Conservation (phyloP, 2,329 filamentous ascomycete species). For the Podosphaera fusca region DNA sequence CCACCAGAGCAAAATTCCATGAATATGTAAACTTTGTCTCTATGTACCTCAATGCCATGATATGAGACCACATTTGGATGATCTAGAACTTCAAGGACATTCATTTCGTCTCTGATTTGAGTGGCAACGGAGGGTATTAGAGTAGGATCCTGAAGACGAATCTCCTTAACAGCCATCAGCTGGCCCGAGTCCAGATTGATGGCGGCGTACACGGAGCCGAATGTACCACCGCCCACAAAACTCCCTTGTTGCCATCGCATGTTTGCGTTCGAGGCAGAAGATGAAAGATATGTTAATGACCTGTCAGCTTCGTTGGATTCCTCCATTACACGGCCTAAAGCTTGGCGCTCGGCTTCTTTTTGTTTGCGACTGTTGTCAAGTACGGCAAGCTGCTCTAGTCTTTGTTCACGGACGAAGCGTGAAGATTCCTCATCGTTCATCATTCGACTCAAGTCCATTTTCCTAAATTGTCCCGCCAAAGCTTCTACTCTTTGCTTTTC, state of each 20-base stretch:
- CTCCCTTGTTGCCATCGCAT: conserved; percentile 98
- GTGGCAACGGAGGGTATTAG: conserved; percentile 82
- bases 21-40: conserved; percentile 99
- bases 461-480: conserved; percentile 49
- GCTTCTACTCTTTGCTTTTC: conserved; percentile 78
- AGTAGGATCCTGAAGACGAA: conserved; percentile 87
- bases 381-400: conserved; percentile 45
- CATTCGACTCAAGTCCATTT: conserved; percentile 51
- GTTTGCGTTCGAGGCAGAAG: conserved; percentile 82
- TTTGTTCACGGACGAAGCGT: conserved; percentile 49
- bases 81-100: conserved; percentile 79
- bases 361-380: conserved; percentile 62
- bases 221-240: conserved; percentile 89
- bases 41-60: conserved; percentile 91
- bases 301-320: conserved; percentile 90
- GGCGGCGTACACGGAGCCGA: conserved; percentile 89
- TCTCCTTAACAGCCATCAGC: conserved; percentile 97
- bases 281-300: conserved; percentile 79
- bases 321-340: conserved; percentile 74
- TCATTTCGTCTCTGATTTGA: conserved; percentile 94
- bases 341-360: conserved; percentile 64
- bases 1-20: conserved; percentile 98
- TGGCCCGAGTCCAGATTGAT: conserved; percentile 94
- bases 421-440: conserved; percentile 71
- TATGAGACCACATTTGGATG: conserved; percentile 97